Conservation (phyloP, 1,139 yeast genomes). For the Diutina scorzettiae region DNA sequence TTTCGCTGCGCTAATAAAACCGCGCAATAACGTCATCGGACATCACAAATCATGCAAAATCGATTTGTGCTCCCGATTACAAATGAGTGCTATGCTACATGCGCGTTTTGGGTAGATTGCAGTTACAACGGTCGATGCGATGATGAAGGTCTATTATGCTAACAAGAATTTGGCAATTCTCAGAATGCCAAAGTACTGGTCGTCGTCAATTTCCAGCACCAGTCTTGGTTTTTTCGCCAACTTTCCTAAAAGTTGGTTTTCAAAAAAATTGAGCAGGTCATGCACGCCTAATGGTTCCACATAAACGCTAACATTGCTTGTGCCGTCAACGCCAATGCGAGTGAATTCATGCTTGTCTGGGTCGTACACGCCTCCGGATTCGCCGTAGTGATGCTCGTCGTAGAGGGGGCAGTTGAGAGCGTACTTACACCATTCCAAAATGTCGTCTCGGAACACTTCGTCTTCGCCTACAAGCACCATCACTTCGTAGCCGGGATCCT, state of each 20-base stretch:
- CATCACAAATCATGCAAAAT: no score
- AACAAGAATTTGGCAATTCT: constrained; percentile 9
- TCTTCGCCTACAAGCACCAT: constrained; percentile 31
- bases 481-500: constrained; percentile 13
- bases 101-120: no score
- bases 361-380: constrained; percentile 10
- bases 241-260: constrained; percentile 12
- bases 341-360: constrained; percentile 8
- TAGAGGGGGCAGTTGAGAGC: constrained; percentile 20
- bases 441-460: constrained; percentile 32
- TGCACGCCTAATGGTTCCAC: constrained; percentile 37
- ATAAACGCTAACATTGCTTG: constrained; percentile 14
- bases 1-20: no score
- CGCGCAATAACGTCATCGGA: no score
- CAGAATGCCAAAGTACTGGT: constrained; percentile 9
- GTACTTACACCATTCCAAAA: constrained; percentile 23
- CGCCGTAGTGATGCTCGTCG: constrained; percentile 14
- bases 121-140: no score
- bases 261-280: constrained; percentile 26
- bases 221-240: constrained; percentile 3
- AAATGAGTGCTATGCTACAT: no score
- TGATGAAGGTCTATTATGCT: no score
- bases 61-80: no score
- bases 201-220: constrained; percentile 11
- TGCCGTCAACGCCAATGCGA: constrained; percentile 9